phyloP scores from a whole-genome alignment of 352 stramenopile species.

The Pythium biforme region DNA sequence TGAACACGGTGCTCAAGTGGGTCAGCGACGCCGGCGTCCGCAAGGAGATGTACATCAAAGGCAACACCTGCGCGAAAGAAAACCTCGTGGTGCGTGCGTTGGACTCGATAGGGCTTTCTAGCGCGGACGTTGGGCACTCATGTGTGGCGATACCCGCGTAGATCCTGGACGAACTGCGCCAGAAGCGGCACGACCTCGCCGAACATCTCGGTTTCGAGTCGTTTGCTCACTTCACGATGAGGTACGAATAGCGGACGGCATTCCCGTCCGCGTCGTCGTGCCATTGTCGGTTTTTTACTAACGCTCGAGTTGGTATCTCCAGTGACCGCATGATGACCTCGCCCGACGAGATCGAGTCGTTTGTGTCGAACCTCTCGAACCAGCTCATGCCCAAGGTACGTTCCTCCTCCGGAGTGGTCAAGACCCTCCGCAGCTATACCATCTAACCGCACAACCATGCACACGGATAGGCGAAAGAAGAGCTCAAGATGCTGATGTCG shows the following conservation, averaged over 20 bases:
- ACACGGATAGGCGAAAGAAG: slow-evolving; percentile 52
- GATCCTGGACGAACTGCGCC: slow-evolving; percentile 86
- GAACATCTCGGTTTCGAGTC: slow-evolving; percentile 86
- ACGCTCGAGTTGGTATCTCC: background rate
- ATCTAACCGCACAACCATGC: too few relatives aligned
- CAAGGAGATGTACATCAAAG: slow-evolving; percentile 89
- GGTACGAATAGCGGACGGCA: too few relatives aligned
- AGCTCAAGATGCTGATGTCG: slow-evolving; percentile 54
- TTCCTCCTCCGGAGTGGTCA: background rate
- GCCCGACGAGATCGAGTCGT: slow-evolving; percentile 57
- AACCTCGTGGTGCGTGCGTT: slow-evolving; percentile 47
- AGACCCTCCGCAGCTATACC: too few relatives aligned
- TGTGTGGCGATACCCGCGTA: too few relatives aligned
- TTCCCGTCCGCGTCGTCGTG: too few relatives aligned
- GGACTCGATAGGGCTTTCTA: too few relatives aligned
- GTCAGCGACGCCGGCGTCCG: slow-evolving; percentile 70
- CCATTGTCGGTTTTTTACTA: too few relatives aligned
- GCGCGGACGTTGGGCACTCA: too few relatives aligned
- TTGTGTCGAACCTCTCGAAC: slow-evolving; percentile 60
- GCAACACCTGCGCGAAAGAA: slow-evolving; percentile 79
- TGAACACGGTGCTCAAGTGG: slow-evolving; percentile 93
- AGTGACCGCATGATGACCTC: slow-evolving; percentile 88
- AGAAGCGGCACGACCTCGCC: slow-evolving; percentile 88
- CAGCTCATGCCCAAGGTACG: slow-evolving; percentile 73
- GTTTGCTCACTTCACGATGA: slow-evolving; percentile 90